A percentile compares a stretch with the other conserved stretches of the same genome.
Evolutionary conservation across 1,139 yeast species (phyloP).

Genomic region (Kazachstania sp.): DNA sequence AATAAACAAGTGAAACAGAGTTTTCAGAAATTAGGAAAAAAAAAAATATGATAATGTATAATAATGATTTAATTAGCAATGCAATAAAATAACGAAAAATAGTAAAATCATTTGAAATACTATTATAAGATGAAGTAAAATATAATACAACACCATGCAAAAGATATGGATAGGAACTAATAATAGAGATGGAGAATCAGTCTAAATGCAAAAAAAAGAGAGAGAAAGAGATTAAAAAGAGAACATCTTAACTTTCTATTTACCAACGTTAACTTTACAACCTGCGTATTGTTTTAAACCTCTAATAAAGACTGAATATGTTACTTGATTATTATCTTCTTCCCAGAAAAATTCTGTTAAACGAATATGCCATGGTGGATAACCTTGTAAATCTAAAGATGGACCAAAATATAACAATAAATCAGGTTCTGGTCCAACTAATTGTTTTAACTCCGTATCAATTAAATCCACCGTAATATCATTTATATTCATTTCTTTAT

Average conservation of each 20-base stretch:
- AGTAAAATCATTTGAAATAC: too few relatives aligned
- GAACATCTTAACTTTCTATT: constrained; percentile 29
- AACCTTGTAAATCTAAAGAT: constrained; percentile 76
- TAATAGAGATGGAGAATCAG: not conserved
- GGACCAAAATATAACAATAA: constrained; percentile 81
- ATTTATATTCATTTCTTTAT: constrained; percentile 50
- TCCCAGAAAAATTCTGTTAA: constrained; percentile 88
- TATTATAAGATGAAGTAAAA: not conserved
- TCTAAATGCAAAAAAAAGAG: not conserved
- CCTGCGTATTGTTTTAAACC: constrained; percentile 73
- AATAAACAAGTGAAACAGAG: too few relatives aligned
- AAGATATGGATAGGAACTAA: not conserved
- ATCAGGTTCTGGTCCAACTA: constrained; percentile 89
- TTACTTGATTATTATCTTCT: constrained; percentile 69
- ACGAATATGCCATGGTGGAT: constrained; percentile 97
- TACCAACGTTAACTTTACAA: constrained; percentile 83
- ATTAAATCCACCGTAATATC: constrained; percentile 70
- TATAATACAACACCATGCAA: not conserved
- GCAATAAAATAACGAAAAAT: not conserved
- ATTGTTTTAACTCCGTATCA: constrained; percentile 62
- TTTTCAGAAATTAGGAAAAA: not conserved
- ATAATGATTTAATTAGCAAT: not conserved
- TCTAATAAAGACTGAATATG: constrained; percentile 75
- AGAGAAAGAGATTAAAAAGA: not conserved
- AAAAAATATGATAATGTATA: not conserved